These are phyloP conservation scores for Clavispora santaluciae DNA, from an alignment of 805 yeast species.

Conservation along the genomic window DNA sequence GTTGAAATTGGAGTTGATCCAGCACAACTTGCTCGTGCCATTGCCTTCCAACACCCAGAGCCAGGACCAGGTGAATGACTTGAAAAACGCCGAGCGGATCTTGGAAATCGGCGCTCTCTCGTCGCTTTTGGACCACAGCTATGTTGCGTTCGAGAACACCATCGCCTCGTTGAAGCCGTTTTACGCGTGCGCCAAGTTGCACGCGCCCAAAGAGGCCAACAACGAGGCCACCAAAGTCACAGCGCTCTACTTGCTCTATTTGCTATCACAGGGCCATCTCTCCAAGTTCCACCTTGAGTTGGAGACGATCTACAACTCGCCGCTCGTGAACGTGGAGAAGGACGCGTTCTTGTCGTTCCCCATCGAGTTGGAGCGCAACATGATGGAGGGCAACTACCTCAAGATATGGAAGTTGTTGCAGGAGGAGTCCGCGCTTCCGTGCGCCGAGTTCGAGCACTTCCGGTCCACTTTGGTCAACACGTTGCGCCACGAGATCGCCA, in stretches of 20 bases:
- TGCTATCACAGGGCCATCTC: constrained; percentile 78
- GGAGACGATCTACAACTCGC: constrained; percentile 58
- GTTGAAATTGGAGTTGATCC: constrained; percentile 74
- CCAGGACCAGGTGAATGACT: constrained; percentile 52
- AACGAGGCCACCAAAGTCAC: constrained; percentile 55
- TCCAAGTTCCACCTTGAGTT: constrained; percentile 88
- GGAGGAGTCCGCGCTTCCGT: constrained; percentile 50
- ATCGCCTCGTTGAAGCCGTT: constrained; percentile 74
- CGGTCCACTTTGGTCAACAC: constrained; percentile 72
- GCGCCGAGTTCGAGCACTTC: constrained; percentile 74
- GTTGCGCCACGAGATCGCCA: constrained; percentile 80
- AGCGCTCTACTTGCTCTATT: constrained; percentile 68
- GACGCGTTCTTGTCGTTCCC: constrained; percentile 73
- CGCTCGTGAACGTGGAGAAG: constrained; percentile 56
- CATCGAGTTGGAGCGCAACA: constrained; percentile 82
- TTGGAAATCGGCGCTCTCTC: constrained; percentile 86
- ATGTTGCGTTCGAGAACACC: constrained; percentile 64
- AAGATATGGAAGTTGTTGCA: constrained; percentile 78
- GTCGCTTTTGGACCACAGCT: constrained; percentile 59
- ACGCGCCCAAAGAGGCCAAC: constrained; percentile 30
- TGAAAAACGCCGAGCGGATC: constrained; percentile 73
- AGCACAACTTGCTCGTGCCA: constrained; percentile 75
- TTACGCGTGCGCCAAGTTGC: constrained; percentile 47
- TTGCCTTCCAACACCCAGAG: constrained; percentile 27
- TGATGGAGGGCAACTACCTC: constrained; percentile 95